A percentile compares a stretch with the other conserved stretches of the same genome.
Evolutionary conservation across 2,329 filamentous ascomycete species (phyloP).

Genomic region (Bipolaris gigantea): DNA sequence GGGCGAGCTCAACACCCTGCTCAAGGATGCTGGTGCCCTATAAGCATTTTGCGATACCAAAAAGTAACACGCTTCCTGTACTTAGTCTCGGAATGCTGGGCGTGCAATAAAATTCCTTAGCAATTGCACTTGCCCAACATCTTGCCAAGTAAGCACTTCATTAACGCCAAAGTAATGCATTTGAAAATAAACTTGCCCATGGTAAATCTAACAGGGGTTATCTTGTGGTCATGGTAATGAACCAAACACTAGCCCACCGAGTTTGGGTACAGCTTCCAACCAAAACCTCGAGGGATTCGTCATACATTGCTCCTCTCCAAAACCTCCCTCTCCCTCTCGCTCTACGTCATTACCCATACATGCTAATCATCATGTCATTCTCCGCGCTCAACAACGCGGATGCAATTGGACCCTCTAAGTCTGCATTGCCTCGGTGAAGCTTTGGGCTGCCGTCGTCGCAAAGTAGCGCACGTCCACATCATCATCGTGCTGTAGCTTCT

Average conservation of each 20-base stretch:
- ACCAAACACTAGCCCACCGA: conserved; percentile 25
- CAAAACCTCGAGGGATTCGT: conserved; percentile 7
- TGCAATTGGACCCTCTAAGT: conserved; percentile 32
- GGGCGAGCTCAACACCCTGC: conserved; percentile 63
- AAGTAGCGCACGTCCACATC: conserved; percentile 99
- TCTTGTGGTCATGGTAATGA: conserved; percentile 31
- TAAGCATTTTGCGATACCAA: conserved; percentile 42
- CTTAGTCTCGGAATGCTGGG: not conserved
- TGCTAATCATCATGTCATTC: conserved; percentile 24
- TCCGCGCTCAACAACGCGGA: conserved; percentile 3
- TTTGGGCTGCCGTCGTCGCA: conserved; percentile 80
- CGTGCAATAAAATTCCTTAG: not conserved
- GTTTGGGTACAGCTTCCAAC: conserved; percentile 9
- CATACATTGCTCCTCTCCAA: conserved; percentile 24
- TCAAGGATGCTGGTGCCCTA: conserved; percentile 66
- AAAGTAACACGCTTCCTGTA: not conserved
- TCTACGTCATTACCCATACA: conserved; percentile 33
- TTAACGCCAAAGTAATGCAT: conserved; percentile 13
- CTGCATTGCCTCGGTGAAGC: conserved; percentile 48
- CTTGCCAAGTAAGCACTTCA: not conserved
- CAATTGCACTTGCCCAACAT: not conserved
- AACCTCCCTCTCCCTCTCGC: conserved; percentile 4
- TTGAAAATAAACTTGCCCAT: conserved; percentile 7
- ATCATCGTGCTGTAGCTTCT: conserved; percentile 95
- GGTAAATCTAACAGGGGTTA: conserved; percentile 35